These are phyloP conservation scores for Macadamia tetraphylla DNA, from an alignment of 164 flowering plant species.

Conservation along the genomic window DNA sequence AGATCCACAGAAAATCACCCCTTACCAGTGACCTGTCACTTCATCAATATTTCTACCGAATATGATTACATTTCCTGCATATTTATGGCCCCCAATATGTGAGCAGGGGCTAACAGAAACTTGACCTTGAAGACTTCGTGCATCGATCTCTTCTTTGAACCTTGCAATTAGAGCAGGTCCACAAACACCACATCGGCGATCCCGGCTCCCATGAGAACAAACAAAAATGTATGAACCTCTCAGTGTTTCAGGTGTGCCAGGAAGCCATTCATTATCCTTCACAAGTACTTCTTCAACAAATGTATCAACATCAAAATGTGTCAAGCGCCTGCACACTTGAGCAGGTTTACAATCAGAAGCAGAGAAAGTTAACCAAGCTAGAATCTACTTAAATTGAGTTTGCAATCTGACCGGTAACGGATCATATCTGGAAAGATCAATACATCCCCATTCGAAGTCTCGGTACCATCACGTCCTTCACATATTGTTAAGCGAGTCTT, in stretches of 20 bases:
- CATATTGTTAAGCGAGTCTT: constrained; percentile 91
- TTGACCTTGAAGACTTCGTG: constrained; percentile 54
- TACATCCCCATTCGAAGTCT: constrained; percentile 95
- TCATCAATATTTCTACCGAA: constrained; percentile 50
- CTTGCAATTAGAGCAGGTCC: constrained; percentile 73
- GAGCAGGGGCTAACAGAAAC: constrained; percentile 90
- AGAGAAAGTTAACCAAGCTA: background rate
- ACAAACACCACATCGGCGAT: constrained; percentile 91
- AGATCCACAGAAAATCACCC: background rate
- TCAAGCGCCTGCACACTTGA: constrained; percentile 69
- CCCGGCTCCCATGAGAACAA: constrained; percentile 84
- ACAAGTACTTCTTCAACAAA: constrained; percentile 96
- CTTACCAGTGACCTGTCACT: constrained; percentile 86
- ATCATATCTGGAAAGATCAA: constrained; percentile 97
- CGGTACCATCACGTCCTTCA: constrained; percentile 94
- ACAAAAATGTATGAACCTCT: constrained; percentile 75
- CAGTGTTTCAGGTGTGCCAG: constrained; percentile 71
- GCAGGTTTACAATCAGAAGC: constrained; percentile 9
- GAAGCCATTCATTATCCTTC: constrained; percentile 80
- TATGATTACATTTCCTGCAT: constrained; percentile 89
- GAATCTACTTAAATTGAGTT: background rate
- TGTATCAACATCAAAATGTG: constrained; percentile 91
- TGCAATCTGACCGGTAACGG: constrained; percentile 71
- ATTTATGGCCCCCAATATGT: constrained; percentile 88
- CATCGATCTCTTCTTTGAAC: constrained; percentile 75